phyloP scores from a whole-genome alignment of 257 asterid genomes.

The Ilex asprella region DNA sequence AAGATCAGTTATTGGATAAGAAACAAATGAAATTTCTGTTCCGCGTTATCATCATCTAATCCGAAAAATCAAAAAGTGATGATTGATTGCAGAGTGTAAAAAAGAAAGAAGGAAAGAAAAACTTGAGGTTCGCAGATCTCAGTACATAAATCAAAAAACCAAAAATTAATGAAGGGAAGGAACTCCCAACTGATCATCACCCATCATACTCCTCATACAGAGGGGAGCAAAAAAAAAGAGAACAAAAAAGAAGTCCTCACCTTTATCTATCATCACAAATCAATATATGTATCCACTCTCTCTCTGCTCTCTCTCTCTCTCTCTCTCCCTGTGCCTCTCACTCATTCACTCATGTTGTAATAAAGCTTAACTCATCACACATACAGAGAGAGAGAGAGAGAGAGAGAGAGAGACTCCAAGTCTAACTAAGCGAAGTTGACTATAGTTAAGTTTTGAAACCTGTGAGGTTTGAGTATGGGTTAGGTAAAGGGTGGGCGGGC shows the following conservation, averaged over 20 bases:
- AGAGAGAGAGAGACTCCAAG: no score
- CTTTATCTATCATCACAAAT: neutral
- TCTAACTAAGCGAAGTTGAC: no score
- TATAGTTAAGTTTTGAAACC: no score
- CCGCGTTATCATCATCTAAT: conserved; percentile 23
- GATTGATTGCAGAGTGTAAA: conserved; percentile 26
- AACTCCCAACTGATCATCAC: neutral
- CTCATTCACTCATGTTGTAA: neutral
- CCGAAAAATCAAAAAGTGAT: conserved; percentile 34
- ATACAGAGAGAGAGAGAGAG: no score
- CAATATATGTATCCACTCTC: no score
- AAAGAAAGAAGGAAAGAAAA: neutral
- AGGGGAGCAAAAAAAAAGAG: conserved; percentile 2
- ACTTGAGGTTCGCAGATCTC: conserved; percentile 24
- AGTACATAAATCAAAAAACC: neutral
- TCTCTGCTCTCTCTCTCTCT: neutral
- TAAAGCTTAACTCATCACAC: neutral
- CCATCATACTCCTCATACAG: neutral
- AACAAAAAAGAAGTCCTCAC: neutral
- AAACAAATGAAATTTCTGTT: conserved; percentile 12
- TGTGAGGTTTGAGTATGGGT: no score
- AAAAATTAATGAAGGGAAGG: no score
- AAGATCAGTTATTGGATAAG: conserved; percentile 21
- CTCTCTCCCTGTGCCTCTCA: neutral
- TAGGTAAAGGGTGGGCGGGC: no score